Conservation (phyloP, 805 yeast genomes). For the Hanseniaspora mollemarum region DNA sequence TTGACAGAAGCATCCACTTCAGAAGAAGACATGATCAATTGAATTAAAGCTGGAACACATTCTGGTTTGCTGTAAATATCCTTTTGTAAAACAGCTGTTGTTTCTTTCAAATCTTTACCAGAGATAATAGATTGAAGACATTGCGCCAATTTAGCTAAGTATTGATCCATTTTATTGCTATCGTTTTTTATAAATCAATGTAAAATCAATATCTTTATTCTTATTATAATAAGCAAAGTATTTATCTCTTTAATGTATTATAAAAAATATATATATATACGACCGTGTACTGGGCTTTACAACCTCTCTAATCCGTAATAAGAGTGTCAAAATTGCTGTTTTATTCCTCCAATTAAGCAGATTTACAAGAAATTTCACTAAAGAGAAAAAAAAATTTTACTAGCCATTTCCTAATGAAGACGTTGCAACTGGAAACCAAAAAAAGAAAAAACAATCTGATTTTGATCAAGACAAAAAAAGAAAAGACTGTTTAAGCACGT, state of each 20-base stretch:
- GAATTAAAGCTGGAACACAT: conserved; percentile 72
- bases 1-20: conserved; percentile 40
- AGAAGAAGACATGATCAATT: conserved; percentile 61
- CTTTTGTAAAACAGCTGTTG: conserved; percentile 59
- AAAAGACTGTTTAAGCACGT: too few relatives aligned
- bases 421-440: background rate
- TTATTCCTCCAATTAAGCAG: too few relatives aligned
- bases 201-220: too few relatives aligned
- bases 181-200: too few relatives aligned
- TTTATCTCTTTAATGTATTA: too few relatives aligned
- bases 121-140: conserved; percentile 68
- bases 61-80: conserved; percentile 62
- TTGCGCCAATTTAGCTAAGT: conserved; percentile 58
- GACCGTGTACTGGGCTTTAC: too few relatives aligned
- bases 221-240: too few relatives aligned
- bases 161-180: conserved; percentile 63
- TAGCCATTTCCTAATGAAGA: background rate
- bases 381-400: background rate
- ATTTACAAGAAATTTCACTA: too few relatives aligned
- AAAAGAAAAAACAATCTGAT: background rate
- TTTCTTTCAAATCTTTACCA: conserved; percentile 67
- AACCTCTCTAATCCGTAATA: too few relatives aligned
- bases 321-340: too few relatives aligned
- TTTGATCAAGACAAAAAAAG: too few relatives aligned
- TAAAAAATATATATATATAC: too few relatives aligned